Conservation (phyloP, 352 stramenopile species). For the Phytophthora constricta region DNA sequence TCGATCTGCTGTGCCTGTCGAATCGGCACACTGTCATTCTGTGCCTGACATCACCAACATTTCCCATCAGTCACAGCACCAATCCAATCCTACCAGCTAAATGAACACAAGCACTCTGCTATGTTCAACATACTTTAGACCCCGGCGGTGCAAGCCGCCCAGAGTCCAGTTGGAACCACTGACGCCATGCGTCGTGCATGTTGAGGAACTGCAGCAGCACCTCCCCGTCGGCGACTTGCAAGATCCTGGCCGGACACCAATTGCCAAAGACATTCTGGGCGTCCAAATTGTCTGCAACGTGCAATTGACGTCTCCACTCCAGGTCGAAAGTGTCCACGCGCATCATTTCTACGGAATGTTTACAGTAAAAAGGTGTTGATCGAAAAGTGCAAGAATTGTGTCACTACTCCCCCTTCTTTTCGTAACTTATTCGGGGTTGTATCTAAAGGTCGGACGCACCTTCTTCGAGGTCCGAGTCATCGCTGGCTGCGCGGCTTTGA, state of each 20-base stretch:
- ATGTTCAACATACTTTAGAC: slow-evolving; percentile 54
- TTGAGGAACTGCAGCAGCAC: slow-evolving; percentile 77
- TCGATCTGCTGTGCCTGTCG: slow-evolving; percentile 75
- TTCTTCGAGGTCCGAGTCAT: slow-evolving; percentile 85
- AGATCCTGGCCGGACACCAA: slow-evolving; percentile 74
- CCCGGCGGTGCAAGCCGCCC: slow-evolving; percentile 60
- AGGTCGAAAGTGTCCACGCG: slow-evolving; percentile 69
- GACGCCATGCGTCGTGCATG: slow-evolving; percentile 82
- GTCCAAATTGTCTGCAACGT: slow-evolving; percentile 68
- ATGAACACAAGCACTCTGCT: too few relatives aligned
- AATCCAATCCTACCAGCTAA: too few relatives aligned
- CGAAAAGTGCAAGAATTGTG: neutral
- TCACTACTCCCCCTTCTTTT: neutral
- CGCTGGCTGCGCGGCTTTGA: slow-evolving; percentile 36
- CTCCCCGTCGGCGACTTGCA: slow-evolving; percentile 69
- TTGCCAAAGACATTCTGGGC: slow-evolving; percentile 86
- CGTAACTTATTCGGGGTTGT: too few relatives aligned
- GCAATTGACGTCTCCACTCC: slow-evolving; percentile 78
- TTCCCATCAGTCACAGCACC: too few relatives aligned
- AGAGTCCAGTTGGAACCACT: slow-evolving; percentile 73
- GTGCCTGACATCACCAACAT: too few relatives aligned
- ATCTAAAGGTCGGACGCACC: slow-evolving; percentile 30
- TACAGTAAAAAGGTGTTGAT: slow-evolving; percentile 10
- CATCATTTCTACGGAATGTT: slow-evolving; percentile 73
- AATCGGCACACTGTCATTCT: slow-evolving; percentile 64